phyloP scores from a whole-genome alignment of 2,329 filamentous ascomycete species.

The Ophiostoma montium region DNA sequence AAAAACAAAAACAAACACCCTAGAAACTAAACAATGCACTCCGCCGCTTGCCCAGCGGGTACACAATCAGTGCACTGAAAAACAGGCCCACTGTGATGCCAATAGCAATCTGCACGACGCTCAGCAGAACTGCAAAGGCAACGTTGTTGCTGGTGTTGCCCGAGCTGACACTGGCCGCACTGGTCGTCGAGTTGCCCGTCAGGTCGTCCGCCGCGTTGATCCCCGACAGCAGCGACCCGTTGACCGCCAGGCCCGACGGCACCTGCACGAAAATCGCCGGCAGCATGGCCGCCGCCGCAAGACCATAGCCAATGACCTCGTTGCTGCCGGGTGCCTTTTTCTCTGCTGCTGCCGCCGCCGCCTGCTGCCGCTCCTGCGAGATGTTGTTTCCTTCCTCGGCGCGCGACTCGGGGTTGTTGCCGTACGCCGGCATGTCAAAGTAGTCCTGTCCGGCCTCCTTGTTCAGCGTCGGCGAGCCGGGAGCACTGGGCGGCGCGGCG shows the following conservation, averaged over 20 bases:
- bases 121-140: conserved; percentile 39
- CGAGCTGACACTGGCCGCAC: neutral
- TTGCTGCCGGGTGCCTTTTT: conserved; percentile 19
- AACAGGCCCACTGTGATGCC: conserved; percentile 48
- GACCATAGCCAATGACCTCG: conserved; percentile 48
- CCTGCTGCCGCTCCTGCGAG: neutral
- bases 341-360: conserved; percentile 12
- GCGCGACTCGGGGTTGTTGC: neutral
- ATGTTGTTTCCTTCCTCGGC: conserved; percentile 8
- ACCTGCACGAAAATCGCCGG: conserved; percentile 71
- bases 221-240: conserved; percentile 43
- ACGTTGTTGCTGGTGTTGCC: conserved; percentile 23
- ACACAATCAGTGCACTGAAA: conserved; percentile 39
- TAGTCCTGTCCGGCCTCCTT: conserved; percentile 1
- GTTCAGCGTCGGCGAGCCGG: neutral
- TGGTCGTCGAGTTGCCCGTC: conserved; percentile 27
- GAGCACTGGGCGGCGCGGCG: neutral
- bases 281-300: conserved; percentile 73
- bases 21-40: conserved; percentile 43
- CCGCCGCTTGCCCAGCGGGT: conserved; percentile 42
- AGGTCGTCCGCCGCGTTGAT: conserved; percentile 42
- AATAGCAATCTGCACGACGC: conserved; percentile 47
- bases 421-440: conserved; percentile 7
- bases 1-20: neutral
- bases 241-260: conserved; percentile 46